Evolutionary conservation across 805 yeast genomes (phyloP), one percentile per base, ranked within the genome.

Genomic region (Saccharomycopsis sp.): DNA sequence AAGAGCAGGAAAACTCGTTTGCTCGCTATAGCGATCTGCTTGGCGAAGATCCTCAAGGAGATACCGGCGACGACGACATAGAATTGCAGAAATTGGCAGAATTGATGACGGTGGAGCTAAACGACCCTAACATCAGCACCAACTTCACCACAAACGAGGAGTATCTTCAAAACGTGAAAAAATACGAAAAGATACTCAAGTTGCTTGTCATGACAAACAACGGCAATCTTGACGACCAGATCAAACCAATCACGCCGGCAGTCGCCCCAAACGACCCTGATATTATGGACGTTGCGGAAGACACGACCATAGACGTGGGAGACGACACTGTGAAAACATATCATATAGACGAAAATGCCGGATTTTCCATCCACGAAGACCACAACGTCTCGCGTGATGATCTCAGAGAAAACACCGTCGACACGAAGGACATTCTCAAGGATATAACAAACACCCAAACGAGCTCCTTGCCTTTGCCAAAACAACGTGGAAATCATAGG

Each of bases 171-270:
- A 58, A 52, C 29, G 58, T 60, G 5, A 52, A 50, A 23, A 60
- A 50, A 20, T 71, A 69, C 57, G 72, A 71, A 51, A 64, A 60
- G 40, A 34, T 68, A 4, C 58, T 59, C 29, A 58, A 56, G 23
- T 29, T 64, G 8, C 37, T 67, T 40, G 47, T 58, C 8, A 40
- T 57, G 9, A 52, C 59, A 12, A 61, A 55, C 44, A 48, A 57
- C 52, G 41, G 53, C 24, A 51, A 55, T 50, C 15, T 55, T 58
- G 52, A 56, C 40, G 24, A 20, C n/a, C 46, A 16, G 18, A 51
- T 41, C 51, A 48, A 53, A 23, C 23, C 21, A 48, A 44, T n/a
- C 18, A 18, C 8, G 18, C 21, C 48, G 7, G 16, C 7, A 12
- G 21, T 44, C 16, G 48, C 48, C 4, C 8, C 48, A 16, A 20